These are phyloP conservation scores for Dendrobium chrysotoxum DNA, from an alignment of 106 monocot genomes.

Conservation along the genomic window DNA sequence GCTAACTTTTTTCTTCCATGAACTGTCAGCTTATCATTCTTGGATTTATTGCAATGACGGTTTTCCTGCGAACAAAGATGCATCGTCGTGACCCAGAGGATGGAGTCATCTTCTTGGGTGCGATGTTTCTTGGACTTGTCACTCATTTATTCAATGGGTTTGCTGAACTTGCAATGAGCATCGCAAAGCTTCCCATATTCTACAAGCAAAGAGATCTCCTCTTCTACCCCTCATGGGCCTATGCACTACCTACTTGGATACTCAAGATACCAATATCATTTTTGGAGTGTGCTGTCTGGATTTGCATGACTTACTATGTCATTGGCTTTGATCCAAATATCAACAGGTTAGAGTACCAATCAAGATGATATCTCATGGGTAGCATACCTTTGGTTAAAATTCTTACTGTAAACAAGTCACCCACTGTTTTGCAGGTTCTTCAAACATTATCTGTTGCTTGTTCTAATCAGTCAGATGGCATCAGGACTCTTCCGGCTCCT, in stretches of 20 bases:
- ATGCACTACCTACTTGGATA: constrained; percentile 18
- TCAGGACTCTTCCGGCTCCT: constrained; percentile 55
- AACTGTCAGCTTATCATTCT: constrained; percentile 19
- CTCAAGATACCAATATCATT: constrained; percentile 41
- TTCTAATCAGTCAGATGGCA: constrained; percentile 50
- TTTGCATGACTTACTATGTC: constrained; percentile 32
- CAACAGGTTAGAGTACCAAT: constrained; percentile 5
- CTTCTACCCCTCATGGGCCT: constrained; percentile 24
- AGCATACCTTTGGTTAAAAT: background rate
- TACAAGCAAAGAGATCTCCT: constrained; percentile 44
- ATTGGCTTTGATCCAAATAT: constrained; percentile 34
- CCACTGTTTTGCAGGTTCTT: constrained; percentile 24
- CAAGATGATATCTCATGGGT: background rate
- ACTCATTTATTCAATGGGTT: constrained; percentile 42
- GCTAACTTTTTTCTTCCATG: constrained; percentile 2
- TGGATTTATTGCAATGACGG: constrained; percentile 23
- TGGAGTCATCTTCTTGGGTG: constrained; percentile 30
- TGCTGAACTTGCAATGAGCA: constrained; percentile 39
- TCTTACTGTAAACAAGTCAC: background rate
- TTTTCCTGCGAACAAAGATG: constrained; percentile 38
- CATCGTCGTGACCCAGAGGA: constrained; percentile 26
- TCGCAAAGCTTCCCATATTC: constrained; percentile 35
- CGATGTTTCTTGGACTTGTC: constrained; percentile 26
- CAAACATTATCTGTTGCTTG: constrained; percentile 33
- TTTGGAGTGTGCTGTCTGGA: constrained; percentile 39